Evolutionary conservation across 352 stramenopile genomes (phyloP).

Genomic region (Phytophthora citrophthora): DNA sequence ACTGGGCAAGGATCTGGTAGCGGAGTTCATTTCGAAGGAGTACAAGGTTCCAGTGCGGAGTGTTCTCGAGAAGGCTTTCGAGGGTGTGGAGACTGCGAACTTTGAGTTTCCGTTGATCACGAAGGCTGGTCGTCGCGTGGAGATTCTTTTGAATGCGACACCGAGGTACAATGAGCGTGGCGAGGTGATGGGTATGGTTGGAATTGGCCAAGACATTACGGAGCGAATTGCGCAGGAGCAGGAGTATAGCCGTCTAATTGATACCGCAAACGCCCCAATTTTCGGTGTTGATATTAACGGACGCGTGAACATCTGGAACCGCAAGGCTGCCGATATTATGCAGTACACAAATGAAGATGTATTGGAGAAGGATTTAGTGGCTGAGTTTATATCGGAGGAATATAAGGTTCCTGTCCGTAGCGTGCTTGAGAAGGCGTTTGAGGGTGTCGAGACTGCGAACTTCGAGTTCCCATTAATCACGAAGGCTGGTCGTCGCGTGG

Average conservation of each 20-base stretch:
- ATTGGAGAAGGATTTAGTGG: slow-evolving; percentile 43
- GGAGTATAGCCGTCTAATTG: slow-evolving; percentile 80
- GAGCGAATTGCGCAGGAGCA: slow-evolving; percentile 65
- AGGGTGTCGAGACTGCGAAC: slow-evolving; percentile 58
- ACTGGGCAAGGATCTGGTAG: slow-evolving; percentile 51
- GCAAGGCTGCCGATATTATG: slow-evolving; percentile 43
- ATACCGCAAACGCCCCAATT: slow-evolving; percentile 68
- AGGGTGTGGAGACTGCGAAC: slow-evolving; percentile 47
- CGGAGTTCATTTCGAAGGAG: slow-evolving; percentile 52
- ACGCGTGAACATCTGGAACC: slow-evolving; percentile 64
- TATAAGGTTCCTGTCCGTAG: slow-evolving; percentile 45
- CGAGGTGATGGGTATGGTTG: slow-evolving; percentile 38
- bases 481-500: slow-evolving; percentile 52
- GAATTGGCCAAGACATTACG: slow-evolving; percentile 69
- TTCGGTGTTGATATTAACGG: slow-evolving; percentile 72
- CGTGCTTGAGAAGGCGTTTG: slow-evolving; percentile 53
- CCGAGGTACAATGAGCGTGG: slow-evolving; percentile 4
- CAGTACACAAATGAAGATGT: slow-evolving; percentile 60
- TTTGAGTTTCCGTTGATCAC: slow-evolving; percentile 27
- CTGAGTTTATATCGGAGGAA: slow-evolving; percentile 57
- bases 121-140: background rate
- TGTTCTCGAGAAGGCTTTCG: slow-evolving; percentile 47
- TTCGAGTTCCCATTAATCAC: slow-evolving; percentile 82
- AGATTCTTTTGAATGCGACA: background rate
- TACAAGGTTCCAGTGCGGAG: slow-evolving; percentile 42